Conservation (phyloP, 257 asterid species). For the Henckelia pumila region DNA sequence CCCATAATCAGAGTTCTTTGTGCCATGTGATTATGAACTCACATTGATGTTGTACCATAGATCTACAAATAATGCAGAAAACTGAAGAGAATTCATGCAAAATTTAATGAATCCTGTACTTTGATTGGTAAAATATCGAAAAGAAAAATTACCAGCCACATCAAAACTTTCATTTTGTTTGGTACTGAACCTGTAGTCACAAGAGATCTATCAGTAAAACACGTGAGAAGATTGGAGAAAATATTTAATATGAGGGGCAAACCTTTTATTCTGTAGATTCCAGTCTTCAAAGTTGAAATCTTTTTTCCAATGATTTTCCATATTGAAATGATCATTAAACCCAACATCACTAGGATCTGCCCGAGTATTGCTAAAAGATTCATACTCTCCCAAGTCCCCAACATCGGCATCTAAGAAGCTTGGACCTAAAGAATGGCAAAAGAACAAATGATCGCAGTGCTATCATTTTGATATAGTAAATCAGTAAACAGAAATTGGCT, state of each 20-base stretch:
- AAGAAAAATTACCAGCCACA: constrained; percentile 39
- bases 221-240: constrained; percentile 20
- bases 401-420: constrained; percentile 34
- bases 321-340: constrained; percentile 37
- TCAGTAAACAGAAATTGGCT: constrained; percentile 13
- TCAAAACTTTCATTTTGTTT: constrained; percentile 28
- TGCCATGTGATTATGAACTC: constrained; percentile 1
- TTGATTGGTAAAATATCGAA: constrained; percentile 13
- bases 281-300: constrained; percentile 38
- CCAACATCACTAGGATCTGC: constrained; percentile 34
- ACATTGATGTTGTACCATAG: constrained; percentile 6
- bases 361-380: constrained; percentile 33
- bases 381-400: constrained; percentile 39
- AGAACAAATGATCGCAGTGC: constrained; percentile 9
- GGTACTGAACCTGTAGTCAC: constrained; percentile 42
- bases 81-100: neutral
- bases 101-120: neutral
- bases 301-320: constrained; percentile 35
- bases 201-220: constrained; percentile 12
- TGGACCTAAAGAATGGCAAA: constrained; percentile 34
- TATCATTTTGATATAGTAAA: constrained; percentile 19
- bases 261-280: constrained; percentile 49
- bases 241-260: constrained; percentile 6
- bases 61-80: constrained; percentile 9
- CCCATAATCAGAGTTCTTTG: constrained; percentile 5